These are phyloP conservation scores for Xerocomus nothofagi DNA, from an alignment of 1,284 basidiomycete genomes.

Conservation along the genomic window DNA sequence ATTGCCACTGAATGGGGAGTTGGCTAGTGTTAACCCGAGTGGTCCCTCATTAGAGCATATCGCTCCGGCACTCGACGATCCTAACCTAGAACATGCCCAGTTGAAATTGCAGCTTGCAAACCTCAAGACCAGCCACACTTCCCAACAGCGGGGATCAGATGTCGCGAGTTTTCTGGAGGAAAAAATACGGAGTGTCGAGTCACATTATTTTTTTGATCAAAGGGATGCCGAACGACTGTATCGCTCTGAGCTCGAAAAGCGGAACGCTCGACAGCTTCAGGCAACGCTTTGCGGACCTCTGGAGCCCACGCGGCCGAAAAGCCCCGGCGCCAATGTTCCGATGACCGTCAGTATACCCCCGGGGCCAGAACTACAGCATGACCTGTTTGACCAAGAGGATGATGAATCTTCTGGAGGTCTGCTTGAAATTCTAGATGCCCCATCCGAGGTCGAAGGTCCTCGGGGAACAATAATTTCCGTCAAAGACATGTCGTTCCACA, in stretches of 20 bases:
- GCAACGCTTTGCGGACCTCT: slow-evolving; percentile 50
- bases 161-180: slow-evolving; percentile 41
- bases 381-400: slow-evolving; percentile 51
- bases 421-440: slow-evolving; percentile 78
- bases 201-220: slow-evolving; percentile 75
- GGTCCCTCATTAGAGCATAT: slow-evolving; percentile 29
- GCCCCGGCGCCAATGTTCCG: slow-evolving; percentile 1
- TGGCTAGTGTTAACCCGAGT: slow-evolving; percentile 9
- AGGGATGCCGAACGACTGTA: slow-evolving; percentile 67
- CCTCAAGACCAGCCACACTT: slow-evolving; percentile 24
- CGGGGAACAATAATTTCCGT: slow-evolving; percentile 60
- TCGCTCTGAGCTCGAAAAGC: slow-evolving; percentile 54
- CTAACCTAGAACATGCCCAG: slow-evolving; percentile 61
- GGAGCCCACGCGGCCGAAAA: slow-evolving; percentile 2
- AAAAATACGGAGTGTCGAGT: slow-evolving; percentile 55
- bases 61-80: slow-evolving; percentile 50
- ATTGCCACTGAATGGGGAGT: slow-evolving; percentile 18
- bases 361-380: slow-evolving; percentile 18
- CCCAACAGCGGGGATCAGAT: slow-evolving; percentile 7
- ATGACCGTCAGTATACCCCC: background rate
- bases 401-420: slow-evolving; percentile 64
- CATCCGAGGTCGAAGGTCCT: slow-evolving; percentile 49
- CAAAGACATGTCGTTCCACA: slow-evolving; percentile 79
- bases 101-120: slow-evolving; percentile 57
- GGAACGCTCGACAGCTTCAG: slow-evolving; percentile 51